phyloP scores from a whole-genome alignment of 2,329 filamentous ascomycete species.

The Apiospora koreana region DNA sequence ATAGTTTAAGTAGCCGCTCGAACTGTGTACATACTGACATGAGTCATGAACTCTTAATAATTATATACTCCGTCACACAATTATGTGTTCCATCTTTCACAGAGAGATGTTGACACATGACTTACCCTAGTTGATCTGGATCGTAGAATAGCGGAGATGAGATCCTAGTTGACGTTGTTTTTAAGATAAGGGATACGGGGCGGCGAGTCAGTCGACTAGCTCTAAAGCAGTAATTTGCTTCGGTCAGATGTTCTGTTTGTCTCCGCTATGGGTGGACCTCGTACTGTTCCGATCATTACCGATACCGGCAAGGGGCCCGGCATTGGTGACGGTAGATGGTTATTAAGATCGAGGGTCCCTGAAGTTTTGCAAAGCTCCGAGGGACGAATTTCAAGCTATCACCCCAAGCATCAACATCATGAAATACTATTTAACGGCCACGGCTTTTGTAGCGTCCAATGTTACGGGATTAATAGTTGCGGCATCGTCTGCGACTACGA shows the following conservation, averaged over 20 bases:
- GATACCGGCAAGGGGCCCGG: neutral
- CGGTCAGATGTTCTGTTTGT: neutral
- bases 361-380: too few species aligned
- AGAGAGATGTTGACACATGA: too few species aligned
- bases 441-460: neutral
- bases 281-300: neutral
- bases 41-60: too few species aligned
- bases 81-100: too few species aligned
- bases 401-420: neutral
- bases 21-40: too few species aligned
- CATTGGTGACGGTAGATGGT: neutral
- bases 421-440: neutral
- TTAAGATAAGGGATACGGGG: neutral
- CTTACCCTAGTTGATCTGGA: too few species aligned
- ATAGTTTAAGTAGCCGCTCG: too few species aligned
- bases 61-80: neutral
- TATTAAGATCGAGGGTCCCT: neutral
- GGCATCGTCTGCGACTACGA: neutral
- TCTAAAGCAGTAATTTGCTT: neutral
- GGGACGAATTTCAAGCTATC: neutral
- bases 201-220: neutral
- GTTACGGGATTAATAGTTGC: neutral
- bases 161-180: neutral
- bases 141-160: neutral
- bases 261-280: neutral